Conservation (phyloP, 257 asterid genomes). For the Petrea volubilis region DNA sequence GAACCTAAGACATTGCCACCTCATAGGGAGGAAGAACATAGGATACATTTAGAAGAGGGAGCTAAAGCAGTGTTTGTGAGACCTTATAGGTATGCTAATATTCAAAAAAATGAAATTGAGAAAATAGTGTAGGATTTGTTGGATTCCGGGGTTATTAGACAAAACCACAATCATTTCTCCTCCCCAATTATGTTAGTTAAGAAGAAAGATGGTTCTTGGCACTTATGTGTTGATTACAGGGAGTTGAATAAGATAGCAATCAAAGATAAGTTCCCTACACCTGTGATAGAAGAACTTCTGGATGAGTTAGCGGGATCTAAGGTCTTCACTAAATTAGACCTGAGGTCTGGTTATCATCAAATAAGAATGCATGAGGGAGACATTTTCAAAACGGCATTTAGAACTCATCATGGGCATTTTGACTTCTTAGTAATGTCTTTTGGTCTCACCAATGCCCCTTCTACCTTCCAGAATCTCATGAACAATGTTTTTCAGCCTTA, state of each 20-base stretch:
- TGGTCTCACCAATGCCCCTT: not conserved
- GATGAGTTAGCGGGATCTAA: not conserved
- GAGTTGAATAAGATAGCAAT: not conserved
- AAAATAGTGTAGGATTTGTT: not conserved
- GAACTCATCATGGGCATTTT: not conserved
- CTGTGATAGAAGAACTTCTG: not conserved
- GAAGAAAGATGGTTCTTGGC: not conserved
- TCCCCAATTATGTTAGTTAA: not conserved
- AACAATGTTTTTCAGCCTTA: no score
- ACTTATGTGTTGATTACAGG: not conserved
- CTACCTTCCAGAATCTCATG: not conserved
- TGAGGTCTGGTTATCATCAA: not conserved
- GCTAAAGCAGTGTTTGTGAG: no score
- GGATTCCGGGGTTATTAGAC: not conserved
- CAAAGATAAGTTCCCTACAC: not conserved
- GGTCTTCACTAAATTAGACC: not conserved
- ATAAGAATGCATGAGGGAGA: not conserved
- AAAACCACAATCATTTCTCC: not conserved
- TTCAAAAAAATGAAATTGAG: slow-evolving; percentile 4
- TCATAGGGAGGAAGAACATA: not conserved
- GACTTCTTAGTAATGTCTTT: slow-evolving; percentile 6
- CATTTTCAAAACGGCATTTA: no score
- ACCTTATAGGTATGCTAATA: not conserved
- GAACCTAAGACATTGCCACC: not conserved
- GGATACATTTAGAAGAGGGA: no score